Evolutionary conservation across 352 stramenopile genomes (phyloP).

Genomic region (Stramenopiles sp.): DNA sequence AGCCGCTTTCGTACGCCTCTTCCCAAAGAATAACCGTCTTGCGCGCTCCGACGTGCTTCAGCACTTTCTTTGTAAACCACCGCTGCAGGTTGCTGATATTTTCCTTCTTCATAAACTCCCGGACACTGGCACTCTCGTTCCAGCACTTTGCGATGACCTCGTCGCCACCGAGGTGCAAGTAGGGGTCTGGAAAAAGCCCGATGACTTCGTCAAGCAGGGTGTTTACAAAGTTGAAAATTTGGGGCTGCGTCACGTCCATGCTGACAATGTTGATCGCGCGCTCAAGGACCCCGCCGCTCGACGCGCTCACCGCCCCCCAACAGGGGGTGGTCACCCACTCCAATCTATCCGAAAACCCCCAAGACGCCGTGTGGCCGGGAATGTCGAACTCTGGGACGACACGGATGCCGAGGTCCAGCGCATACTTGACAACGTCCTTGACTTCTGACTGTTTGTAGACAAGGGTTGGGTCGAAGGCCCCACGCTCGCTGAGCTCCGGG

Average conservation of each 20-base stretch:
- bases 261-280: too few relatives aligned
- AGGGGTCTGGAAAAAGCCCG: conserved; percentile 31
- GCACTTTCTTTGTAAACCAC: conserved; percentile 31
- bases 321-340: conserved; percentile 19
- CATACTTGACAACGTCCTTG: conserved; percentile 30
- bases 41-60: conserved; percentile 19
- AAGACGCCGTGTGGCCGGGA: conserved; percentile 32
- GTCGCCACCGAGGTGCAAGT: conserved; percentile 41
- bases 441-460: conserved; percentile 34
- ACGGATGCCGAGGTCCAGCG: conserved; percentile 30
- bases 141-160: conserved; percentile 34
- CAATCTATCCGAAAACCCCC: conserved; percentile 24
- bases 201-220: conserved; percentile 20
- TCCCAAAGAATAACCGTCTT: conserved; percentile 35
- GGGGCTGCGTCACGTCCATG: too few relatives aligned
- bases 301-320: conserved; percentile 21
- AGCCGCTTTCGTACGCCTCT: conserved; percentile 32
- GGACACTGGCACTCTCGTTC: conserved; percentile 22
- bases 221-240: conserved; percentile 23
- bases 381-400: conserved; percentile 42
- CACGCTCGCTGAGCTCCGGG: too few relatives aligned
- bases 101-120: conserved; percentile 28
- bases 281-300: too few relatives aligned
- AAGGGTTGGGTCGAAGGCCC: too few relatives aligned
- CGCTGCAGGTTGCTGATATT: conserved; percentile 28